Base-by-base conservation (phyloP, 2,329 filamentous ascomycete species). In the Lasiodiplodia citricola region DNA sequence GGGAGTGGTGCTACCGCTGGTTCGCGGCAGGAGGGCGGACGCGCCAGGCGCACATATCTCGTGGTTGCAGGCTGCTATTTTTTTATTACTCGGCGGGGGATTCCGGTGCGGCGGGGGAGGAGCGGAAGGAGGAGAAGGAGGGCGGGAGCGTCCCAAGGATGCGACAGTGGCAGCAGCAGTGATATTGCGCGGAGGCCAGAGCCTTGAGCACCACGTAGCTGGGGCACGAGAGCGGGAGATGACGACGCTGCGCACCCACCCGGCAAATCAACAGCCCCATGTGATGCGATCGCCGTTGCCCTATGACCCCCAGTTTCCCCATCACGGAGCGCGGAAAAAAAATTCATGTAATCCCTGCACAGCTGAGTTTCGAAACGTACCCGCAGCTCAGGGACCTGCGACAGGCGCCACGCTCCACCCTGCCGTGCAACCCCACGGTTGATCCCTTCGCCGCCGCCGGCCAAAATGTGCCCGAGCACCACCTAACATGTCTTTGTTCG, bases 401-500 rank as follows among this genome's bases (percentile, higher is more conserved):
- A 62, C 58, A 50, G 11, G 60, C 44, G 60, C 60, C 60, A 62
- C 41, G 58, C 47, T 52, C 60, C 60, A 64, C 44, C 25, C 60
- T 64, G 47, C 60, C 41, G 60, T 64, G 44, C 60, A 14, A 64
- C 60, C 60, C 60, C 44, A 37, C 60, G 5, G 41, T 28, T 16
- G 56, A 38, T 51, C 41, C 41, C n/a, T 28, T 14, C 56, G 41
- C 50, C 54, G 13, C 10, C 37, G 18, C 3, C 25, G 18, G n/a
- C 56, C 41, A 52, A 21, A 47, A 64, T 52, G 60, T 35, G n/a
- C 47, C 28, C 28, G n/a, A 37, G 10, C 65, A 23, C 31, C 65
- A 23, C 31, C 38, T 23, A 66, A 13, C 67, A 69, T 69, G 67
- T 69, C 67, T 66, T 44, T 69, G 44, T 69, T 69, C 25, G 67